phyloP scores from a whole-genome alignment of 768 basidiomycete genomes.

The Rhizopogon vulgaris region DNA sequence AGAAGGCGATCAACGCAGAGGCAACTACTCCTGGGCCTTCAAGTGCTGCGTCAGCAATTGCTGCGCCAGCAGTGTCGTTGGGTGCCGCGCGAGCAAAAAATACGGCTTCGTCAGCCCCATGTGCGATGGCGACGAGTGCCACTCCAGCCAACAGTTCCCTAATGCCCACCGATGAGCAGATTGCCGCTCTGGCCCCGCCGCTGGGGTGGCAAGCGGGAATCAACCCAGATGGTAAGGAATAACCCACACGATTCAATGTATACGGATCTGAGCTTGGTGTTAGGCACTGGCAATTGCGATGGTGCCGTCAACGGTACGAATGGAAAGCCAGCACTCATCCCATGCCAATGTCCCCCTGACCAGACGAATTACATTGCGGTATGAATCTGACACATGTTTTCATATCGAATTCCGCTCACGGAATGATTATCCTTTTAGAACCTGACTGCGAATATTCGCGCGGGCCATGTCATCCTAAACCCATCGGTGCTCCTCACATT shows the following conservation, averaged over 20 bases:
- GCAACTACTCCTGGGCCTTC: slow-evolving; percentile 2
- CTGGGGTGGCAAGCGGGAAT: slow-evolving; percentile 49
- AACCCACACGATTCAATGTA: background rate
- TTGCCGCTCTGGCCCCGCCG: slow-evolving; percentile 45
- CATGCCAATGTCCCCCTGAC: slow-evolving; percentile 30
- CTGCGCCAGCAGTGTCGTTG: background rate
- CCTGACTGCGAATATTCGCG: slow-evolving; percentile 33
- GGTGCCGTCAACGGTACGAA: slow-evolving; percentile 25
- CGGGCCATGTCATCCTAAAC: slow-evolving; percentile 37
- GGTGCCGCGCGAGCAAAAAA: background rate
- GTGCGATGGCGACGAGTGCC: background rate
- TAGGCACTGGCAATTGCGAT: slow-evolving; percentile 33
- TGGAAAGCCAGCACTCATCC: slow-evolving; percentile 27
- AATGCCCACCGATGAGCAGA: slow-evolving; percentile 17
- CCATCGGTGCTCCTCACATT: slow-evolving; percentile 34
- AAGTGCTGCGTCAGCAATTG: background rate
- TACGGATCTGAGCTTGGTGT: background rate
- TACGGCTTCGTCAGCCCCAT: background rate
- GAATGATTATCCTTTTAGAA: slow-evolving; percentile 13
- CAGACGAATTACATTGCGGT: slow-evolving; percentile 21
- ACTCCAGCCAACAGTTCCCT: slow-evolving; percentile 5
- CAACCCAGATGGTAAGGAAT: slow-evolving; percentile 51
- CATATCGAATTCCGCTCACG: background rate
- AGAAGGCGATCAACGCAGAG: slow-evolving; percentile 19
- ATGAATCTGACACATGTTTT: background rate